These are phyloP conservation scores for Fusarium oxysporum DNA, from an alignment of 2,329 filamentous ascomycete genomes.

Conservation along the genomic window DNA sequence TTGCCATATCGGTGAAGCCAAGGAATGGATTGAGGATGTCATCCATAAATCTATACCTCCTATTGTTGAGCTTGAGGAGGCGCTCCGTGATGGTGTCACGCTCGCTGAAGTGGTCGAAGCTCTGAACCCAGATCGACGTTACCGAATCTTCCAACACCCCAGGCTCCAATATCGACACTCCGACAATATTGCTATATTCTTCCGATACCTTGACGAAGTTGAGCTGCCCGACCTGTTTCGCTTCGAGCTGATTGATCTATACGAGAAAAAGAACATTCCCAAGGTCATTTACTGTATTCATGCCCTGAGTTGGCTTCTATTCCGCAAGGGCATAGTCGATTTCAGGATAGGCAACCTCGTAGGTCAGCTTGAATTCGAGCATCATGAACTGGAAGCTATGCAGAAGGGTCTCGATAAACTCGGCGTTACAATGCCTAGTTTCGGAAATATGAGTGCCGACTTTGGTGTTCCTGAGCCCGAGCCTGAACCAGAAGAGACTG, in stretches of 20 bases:
- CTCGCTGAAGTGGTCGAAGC: constrained; percentile 94
- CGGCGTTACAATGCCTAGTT: constrained; percentile 95
- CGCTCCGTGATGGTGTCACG: constrained; percentile 90
- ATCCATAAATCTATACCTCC: constrained; percentile 87
- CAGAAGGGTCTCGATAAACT: constrained; percentile 97
- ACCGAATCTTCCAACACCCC: constrained; percentile 86
- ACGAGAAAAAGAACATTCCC: constrained; percentile 99
- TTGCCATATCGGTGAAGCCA: constrained; percentile 98
- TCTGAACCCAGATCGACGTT: constrained; percentile 79
- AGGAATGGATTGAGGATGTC: constrained; percentile 97
- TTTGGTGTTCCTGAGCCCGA: constrained; percentile 84
- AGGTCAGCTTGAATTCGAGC: constrained; percentile 95
- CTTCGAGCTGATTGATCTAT: constrained; percentile 96
- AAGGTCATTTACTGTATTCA: constrained; percentile 99
- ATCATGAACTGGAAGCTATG: constrained; percentile 96
- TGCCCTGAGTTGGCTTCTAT: constrained; percentile 96
- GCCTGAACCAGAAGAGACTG: constrained; percentile 85
- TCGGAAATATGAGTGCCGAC: constrained; percentile 95
- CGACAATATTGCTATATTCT: constrained; percentile 97
- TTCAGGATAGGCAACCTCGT: constrained; percentile 98
- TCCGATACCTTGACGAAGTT: constrained; percentile 90
- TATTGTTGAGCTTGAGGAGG: constrained; percentile 94
- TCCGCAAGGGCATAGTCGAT: constrained; percentile 91
- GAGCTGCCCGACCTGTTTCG: constrained; percentile 95
- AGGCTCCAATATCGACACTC: constrained; percentile 95